A percentile compares a stretch with the other conserved stretches of the same genome.
Evolutionary conservation across 108 stramenopile genomes (phyloP).

Genomic region (Stephanodiscus minutulus): DNA sequence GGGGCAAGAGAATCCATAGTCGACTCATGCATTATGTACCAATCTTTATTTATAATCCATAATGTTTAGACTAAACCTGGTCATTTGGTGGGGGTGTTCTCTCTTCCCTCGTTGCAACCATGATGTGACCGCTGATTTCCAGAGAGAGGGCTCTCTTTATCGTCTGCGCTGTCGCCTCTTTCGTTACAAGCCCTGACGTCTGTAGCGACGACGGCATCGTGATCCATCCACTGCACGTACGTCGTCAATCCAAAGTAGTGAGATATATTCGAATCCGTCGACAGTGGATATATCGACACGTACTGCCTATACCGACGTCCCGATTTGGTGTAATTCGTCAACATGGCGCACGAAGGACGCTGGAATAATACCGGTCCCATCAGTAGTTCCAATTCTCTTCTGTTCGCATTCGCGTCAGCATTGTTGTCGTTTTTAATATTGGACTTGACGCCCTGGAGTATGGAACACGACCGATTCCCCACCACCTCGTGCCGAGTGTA

Average conservation of each 20-base stretch:
- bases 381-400: constrained; percentile 52
- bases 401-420: not conserved
- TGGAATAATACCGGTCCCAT: constrained; percentile 81
- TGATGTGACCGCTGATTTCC: not conserved
- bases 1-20: too few species aligned
- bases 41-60: not conserved
- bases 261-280: constrained; percentile 82
- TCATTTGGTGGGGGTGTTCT: not conserved
- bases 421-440: constrained; percentile 1
- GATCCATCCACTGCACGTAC: constrained; percentile 58
- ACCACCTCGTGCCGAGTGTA: constrained; percentile 85
- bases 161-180: not conserved
- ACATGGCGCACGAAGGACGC: constrained; percentile 71
- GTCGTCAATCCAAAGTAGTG: constrained; percentile 76
- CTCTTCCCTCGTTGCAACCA: not conserved
- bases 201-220: not conserved
- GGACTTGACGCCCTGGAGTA: constrained; percentile 71
- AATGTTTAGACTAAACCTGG: not conserved
- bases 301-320: constrained; percentile 67
- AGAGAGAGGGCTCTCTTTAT: not conserved
- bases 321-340: constrained; percentile 73
- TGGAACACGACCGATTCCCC: constrained; percentile 70
- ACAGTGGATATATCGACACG: constrained; percentile 74
- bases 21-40: not conserved
- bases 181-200: not conserved